Evolutionary conservation across 805 yeast species (phyloP), one percentile per base, ranked within the genome.

Genomic region (Candida ipomoeae): DNA sequence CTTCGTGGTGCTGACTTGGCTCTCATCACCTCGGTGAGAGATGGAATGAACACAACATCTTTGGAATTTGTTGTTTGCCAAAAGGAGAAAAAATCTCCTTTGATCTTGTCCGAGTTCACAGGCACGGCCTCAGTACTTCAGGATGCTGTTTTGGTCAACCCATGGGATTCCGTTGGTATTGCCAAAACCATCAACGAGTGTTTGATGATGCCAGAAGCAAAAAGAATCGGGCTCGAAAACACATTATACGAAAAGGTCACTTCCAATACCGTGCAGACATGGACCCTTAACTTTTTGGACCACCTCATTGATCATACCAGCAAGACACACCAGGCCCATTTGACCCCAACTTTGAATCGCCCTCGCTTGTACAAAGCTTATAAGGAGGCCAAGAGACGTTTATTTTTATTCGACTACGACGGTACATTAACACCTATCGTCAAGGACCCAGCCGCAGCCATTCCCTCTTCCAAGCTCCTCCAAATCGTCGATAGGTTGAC

Each of bases 381-480:
- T 66, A 66, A 77, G 43, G 57, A 65, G 20, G 82, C 97, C 0
- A 54, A 79, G 33, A 78, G 86, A 59, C 78, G 98, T 54, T 69
- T 94, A 51, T 89, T 94, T 60, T 67, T 94, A 59, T 91, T 94
- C 69, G 99, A 94, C 69, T 94, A 94, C 65, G 99, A 94, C 65
- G 99, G 99, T 29, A 94, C 99, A 1, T 75, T 94, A 58, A 89
- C 99, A 0, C 98, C 98, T 13, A 94, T 94, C 62, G 99, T 94
- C 3, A 80, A 83, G 37, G 98, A 94, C 60, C 99, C 99, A 1
- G 89, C 92, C n/a, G 97, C 98, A 0, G 99, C 99, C 0, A 87
- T 94, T 39, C 99, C 99, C 2, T 83, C 96, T 0, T 83, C 84
- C 3, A 77, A 85, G 57, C 73, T 94, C 41, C 75, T 81, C 48